phyloP scores from a whole-genome alignment of 1,284 basidiomycete species.

The Filobasidium uniguttulatum region DNA sequence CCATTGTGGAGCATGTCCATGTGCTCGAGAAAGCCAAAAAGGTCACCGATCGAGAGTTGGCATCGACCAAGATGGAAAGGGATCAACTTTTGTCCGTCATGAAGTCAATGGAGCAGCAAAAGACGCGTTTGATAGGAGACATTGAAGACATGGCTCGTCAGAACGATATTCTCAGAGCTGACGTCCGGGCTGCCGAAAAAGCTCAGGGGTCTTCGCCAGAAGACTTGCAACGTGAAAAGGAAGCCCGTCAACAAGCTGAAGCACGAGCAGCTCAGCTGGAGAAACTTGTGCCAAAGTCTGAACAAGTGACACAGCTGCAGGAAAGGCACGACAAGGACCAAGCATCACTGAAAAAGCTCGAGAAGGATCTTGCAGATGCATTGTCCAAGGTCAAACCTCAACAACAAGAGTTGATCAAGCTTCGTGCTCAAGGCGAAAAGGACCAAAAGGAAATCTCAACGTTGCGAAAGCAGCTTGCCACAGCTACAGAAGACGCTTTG shows the following conservation, averaged over 20 bases:
- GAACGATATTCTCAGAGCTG: constrained; percentile 57
- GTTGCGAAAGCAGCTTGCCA: constrained; percentile 47
- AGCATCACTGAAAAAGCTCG: background rate
- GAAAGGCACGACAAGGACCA: background rate
- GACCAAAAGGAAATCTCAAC: constrained; percentile 11
- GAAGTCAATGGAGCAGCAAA: constrained; percentile 28
- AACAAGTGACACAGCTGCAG: background rate
- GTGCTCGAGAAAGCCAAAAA: constrained; percentile 94
- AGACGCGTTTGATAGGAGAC: constrained; percentile 57
- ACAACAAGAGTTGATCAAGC: background rate
- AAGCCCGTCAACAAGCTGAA: constrained; percentile 51
- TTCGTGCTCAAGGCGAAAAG: background rate
- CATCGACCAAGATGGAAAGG: constrained; percentile 42
- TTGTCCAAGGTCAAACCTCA: background rate
- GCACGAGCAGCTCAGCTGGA: constrained; percentile 36
- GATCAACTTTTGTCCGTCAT: constrained; percentile 27
- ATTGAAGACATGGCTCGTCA: constrained; percentile 70
- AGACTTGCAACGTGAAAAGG: constrained; percentile 52
- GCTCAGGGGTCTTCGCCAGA: constrained; percentile 36
- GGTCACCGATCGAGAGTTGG: constrained; percentile 82
- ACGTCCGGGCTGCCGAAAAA: constrained; percentile 54
- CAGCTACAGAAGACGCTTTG: constrained; percentile 49
- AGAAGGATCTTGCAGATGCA: background rate
- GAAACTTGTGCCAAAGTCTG: background rate
- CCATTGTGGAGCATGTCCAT: constrained; percentile 96